Evolutionary conservation across 2,329 filamentous ascomycete genomes (phyloP), one percentile per base, ranked within the genome.

Genomic region (Sarocladium brachiariae): DNA sequence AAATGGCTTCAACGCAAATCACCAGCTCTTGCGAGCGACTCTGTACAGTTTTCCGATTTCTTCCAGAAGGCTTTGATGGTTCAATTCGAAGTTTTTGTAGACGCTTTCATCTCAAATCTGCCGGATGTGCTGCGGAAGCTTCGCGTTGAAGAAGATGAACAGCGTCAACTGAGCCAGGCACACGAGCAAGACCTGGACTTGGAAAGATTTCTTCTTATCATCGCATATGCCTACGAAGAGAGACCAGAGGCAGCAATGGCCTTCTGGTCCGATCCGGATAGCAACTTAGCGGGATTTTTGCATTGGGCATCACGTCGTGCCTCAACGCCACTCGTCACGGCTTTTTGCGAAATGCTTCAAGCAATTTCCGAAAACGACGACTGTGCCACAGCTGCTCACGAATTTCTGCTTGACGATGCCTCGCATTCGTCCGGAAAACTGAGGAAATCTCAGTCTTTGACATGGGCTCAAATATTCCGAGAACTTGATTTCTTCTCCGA

Each of bases 291-390:
- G 55, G 93, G 93, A 0, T 99, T 99, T 63, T 77, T 99, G 64
- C 88, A 95, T 56, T 99, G 93, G 93, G 88, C 91, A n/a, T 96
- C 93, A 3, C 86, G 89, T 58, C 80, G 93, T 59, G 90, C 95
- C 54, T 96, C 95, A 0, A 96, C 95, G 0, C 93, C 93, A n/a
- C 78, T 96, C 21, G 91, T 95, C 53, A 93, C 89, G 54, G 91
- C 92, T 11, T 99, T 97, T 59, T 99, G 93, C 66, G 92, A 97
- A 63, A 92, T 99, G 83, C 74, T 99, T 14, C 87, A 90, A 61
- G 86, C 91, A 1, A 84, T 99, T 45, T 89, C 93, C 0, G 83
- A 85, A 49, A 89, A 89, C 49, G 81, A 89, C 50, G 81, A 87
- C 50, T 93, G 89, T 59, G 92, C 93, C 24, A 84, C 86, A 50